Base-by-base conservation (phyloP, 768 basidiomycete genomes). In the Harrya chromipes region DNA sequence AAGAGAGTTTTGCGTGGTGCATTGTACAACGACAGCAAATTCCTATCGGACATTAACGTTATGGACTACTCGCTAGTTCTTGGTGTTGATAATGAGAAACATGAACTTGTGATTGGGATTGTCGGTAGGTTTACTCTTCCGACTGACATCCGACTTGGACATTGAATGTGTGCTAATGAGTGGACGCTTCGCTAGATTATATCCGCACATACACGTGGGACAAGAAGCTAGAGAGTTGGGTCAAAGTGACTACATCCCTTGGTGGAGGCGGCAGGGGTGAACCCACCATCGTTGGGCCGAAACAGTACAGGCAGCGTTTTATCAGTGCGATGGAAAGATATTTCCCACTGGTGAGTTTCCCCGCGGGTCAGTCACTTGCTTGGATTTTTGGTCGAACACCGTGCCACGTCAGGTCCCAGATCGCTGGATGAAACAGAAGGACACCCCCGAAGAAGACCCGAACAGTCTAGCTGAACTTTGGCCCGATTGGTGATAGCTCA, bases 1-100 rank as follows among this genome's bases (percentile, higher is more conserved):
- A 98, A 97, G 68, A 84, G 90, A 11, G 93, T 97, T 50, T 70
- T 99, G 10, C 81, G 90, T 19, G 87, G 91, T 16, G 90, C 97
- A 11, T 71, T 99, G 24, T 92, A 81, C 72, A 98, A 95, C 57
- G 97, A 99, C 67, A 95, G 88, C 71, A 92, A 89, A 56, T 99
- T 98, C 70, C 70, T 99, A 42, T 87, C 89, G 13, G 90, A 93
- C 54, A 84, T 94, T 48, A 94, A 97, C 63, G 91, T 97, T 43
- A 94, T 94, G 89, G 97, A 99, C 69, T 99, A 99, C 67, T 97
- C 94, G 3, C 70, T 99, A 24, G 87, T 98, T 21, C 93, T 94
- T 42, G 97, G 94, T 6, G 88, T 98, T n/a, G 97, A 97, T 66
- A 82, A 83, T 58, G 74, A 79, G 49, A 87, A 82, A 52, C 86